phyloP scores from a whole-genome alignment of 805 yeast species.

The Ogataea wickerhamii region DNA sequence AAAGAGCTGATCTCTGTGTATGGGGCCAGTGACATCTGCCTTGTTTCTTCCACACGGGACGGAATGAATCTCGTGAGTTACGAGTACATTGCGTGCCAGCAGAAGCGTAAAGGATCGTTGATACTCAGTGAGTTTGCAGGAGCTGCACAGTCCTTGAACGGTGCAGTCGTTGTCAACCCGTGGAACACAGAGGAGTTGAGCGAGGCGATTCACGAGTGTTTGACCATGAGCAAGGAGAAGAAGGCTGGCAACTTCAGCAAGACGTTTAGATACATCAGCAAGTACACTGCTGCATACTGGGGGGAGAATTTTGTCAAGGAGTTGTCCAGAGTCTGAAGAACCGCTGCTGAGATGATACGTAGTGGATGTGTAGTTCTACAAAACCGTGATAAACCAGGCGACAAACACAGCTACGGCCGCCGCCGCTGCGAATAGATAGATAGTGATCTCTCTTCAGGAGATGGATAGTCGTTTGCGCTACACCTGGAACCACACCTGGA shows the following conservation, averaged over 20 bases:
- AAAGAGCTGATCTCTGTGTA: slow-evolving; percentile 89
- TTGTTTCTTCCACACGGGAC: slow-evolving; percentile 92
- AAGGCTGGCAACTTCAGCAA: slow-evolving; percentile 73
- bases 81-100: slow-evolving; percentile 95
- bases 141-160: slow-evolving; percentile 97
- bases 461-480: too few species aligned
- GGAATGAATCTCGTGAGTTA: slow-evolving; percentile 98
- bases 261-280: slow-evolving; percentile 80
- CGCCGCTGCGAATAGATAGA: not conserved
- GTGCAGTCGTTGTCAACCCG: slow-evolving; percentile 91
- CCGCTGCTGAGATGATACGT: too few species aligned
- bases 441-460: not conserved
- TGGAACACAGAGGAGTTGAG: slow-evolving; percentile 97
- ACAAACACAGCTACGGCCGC: too few species aligned
- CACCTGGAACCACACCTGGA: too few species aligned
- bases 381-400: too few species aligned
- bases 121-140: slow-evolving; percentile 96
- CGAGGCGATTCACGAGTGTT: slow-evolving; percentile 78
- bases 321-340: slow-evolving; percentile 40
- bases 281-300: slow-evolving; percentile 96
- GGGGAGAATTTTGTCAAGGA: slow-evolving; percentile 95
- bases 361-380: too few species aligned
- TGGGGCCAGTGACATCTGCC: slow-evolving; percentile 81
- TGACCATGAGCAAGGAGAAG: slow-evolving; percentile 83
- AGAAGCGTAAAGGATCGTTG: slow-evolving; percentile 75